Evolutionary conservation across 352 stramenopile genomes (phyloP), one percentile per base, ranked within the genome.

Genomic region (Phytophthora sp.): DNA sequence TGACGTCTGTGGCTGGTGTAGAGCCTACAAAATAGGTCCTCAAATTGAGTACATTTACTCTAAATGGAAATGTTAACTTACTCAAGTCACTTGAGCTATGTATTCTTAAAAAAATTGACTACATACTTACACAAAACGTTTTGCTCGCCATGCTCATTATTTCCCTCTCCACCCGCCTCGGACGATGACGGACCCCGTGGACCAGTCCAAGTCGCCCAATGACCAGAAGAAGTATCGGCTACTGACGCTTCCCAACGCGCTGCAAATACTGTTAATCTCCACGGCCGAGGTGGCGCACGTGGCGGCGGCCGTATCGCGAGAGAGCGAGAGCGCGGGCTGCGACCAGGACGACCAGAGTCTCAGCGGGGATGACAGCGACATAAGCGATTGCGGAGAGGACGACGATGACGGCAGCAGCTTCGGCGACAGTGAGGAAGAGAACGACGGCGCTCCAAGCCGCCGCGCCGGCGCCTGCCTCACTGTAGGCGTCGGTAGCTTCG

Each of bases 191-290:
- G 78, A 86, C 50, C 56, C 78, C 18, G 80, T 91, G 50, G 82
- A 92, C 61, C 46, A 42, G 44, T 82, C 76, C 69, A 93, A 91
- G 74, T 92, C 80, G 36, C 79, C 74, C 15, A 88, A 80, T 49
- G 89, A 96, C 66, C 77, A 84, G 62, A 97, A 97, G 78, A 77
- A 89, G 60, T 97, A 97, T 66, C 73, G 88, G 18, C 81, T 95
- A 15, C 52, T 97, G 58, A 88, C 70, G 58, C 76, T 97, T 0
- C 50, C 71, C 36, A 97, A 97, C 51, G 76, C 66, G 21, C 69
- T 97, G 5, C 63, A 94, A 69, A 80, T 74, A 47, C 67, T 97
- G 52, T 77, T 97, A 29, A 88, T 97, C 41, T 82, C 76, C 29
- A 88, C 74, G 7, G 53, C 61, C 21, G 74, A 85, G 33, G 70